Evolutionary conservation across 2,329 filamentous ascomycete genomes (phyloP), one percentile per base, ranked within the genome.

Genomic region (Penicillium sp.): DNA sequence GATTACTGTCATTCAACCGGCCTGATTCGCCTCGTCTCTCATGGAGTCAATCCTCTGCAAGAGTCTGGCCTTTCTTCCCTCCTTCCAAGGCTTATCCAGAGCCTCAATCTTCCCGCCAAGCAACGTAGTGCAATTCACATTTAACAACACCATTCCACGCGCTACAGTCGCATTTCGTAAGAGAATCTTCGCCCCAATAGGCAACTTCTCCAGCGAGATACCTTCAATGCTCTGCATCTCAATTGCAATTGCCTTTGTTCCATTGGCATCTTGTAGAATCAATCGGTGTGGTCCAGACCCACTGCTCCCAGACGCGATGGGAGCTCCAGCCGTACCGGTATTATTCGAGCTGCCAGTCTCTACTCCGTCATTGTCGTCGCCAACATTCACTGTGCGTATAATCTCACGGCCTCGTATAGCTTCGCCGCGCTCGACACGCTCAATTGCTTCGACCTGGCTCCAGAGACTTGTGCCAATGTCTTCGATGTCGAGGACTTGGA

Each of bases 31-130:
- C 45, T 63, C 61, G 9, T 22, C 54, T 33, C 65, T 66, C 56
- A 71, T 64, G 33, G 65, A 74, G 22, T 82, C 81, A 19, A 89
- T 85, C 13, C 83, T 85, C 55, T 86, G 84, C 73, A 87, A 88
- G 62, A 98, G 76, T 65, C 86, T 85, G 53, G 83, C 84, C 75
- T 97, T 88, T 65, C 91, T 84, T 1, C 87, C 87, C 15, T 88
- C 86, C 51, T 84, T 83, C 94, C 94, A 98, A 8, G 83, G 83
- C 73, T 87, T 89, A 72, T 98, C 91, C 83, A 93, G 86, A 0
- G 81, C 82, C 58, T 97, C 93, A 49, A 98, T 85, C 79, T 91
- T 96, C 0, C 95, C 95, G 1, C 95, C 95, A n/a, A 97, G 78
- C 2, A 96, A 73, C n/a, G 86, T 83, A 58, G 88, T 89, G 60